Conservation (phyloP, 495 filamentous ascomycete genomes). For the Penicillium macrosclerotiorum region DNA sequence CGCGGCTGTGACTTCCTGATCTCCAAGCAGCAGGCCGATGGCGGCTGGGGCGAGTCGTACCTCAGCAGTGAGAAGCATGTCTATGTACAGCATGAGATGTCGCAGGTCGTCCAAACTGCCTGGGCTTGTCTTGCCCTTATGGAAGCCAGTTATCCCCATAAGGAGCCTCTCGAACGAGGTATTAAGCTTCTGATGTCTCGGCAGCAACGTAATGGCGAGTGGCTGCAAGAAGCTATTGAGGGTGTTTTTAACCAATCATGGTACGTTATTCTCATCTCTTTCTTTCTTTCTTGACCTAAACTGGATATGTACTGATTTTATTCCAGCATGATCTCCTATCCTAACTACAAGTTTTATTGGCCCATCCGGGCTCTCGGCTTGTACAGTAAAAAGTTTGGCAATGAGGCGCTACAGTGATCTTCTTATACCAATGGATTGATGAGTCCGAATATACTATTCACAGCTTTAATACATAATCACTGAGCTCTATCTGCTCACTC, state of each 20-base stretch:
- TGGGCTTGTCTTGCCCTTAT: slow-evolving; percentile 86
- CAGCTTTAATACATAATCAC: slow-evolving; percentile 15
- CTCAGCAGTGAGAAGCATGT: slow-evolving; percentile 61
- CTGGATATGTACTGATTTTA: slow-evolving; percentile 62
- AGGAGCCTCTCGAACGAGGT: slow-evolving; percentile 67
- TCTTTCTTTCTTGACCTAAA: slow-evolving; percentile 52
- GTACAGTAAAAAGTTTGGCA: slow-evolving; percentile 74
- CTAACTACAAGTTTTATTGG: slow-evolving; percentile 98
- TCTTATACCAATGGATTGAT: background rate
- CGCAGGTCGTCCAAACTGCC: slow-evolving; percentile 89
- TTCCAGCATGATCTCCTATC: slow-evolving; percentile 92
- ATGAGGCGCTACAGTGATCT: slow-evolving; percentile 46
- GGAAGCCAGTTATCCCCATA: slow-evolving; percentile 79
- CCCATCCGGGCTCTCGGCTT: slow-evolving; percentile 90
- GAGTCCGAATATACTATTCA: background rate
- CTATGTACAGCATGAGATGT: slow-evolving; percentile 61
- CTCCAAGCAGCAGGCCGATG: slow-evolving; percentile 77
- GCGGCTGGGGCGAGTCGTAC: slow-evolving; percentile 97
- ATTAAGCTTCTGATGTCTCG: slow-evolving; percentile 80
- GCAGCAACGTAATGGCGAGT: slow-evolving; percentile 86
- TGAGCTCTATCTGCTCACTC: background rate
- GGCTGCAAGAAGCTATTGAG: slow-evolving; percentile 93
- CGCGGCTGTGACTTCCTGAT: slow-evolving; percentile 84
- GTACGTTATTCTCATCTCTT: slow-evolving; percentile 43
- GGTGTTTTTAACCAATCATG: slow-evolving; percentile 99